Percentiles rank a stretch among this genome's conserved stretches.
phyloP scores from a whole-genome alignment of 2,329 filamentous ascomycete species.

The Ophiostoma sp. region DNA sequence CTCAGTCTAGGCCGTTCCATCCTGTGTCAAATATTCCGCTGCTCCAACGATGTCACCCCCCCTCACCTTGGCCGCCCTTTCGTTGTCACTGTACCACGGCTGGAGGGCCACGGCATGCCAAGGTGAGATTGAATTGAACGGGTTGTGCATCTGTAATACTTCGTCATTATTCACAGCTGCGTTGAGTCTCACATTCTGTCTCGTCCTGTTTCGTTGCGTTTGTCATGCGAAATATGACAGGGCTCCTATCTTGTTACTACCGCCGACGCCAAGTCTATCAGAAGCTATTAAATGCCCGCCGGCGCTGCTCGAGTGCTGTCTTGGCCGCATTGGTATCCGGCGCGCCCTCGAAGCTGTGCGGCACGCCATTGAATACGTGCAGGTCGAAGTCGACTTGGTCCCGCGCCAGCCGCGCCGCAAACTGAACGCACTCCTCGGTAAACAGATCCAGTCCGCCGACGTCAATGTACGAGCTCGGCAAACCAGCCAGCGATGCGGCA shows the following conservation, averaged over 20 bases:
- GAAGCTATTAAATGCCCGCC: not conserved
- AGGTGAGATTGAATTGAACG: not conserved
- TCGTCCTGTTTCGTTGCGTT: too few species aligned
- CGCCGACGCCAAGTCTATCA: not conserved
- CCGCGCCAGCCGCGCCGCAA: slow-evolving; percentile 32
- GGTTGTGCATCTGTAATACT: not conserved
- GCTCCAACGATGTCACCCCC: not conserved
- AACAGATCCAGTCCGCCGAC: slow-evolving; percentile 39
- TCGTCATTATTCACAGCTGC: not conserved
- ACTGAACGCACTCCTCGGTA: slow-evolving; percentile 33
- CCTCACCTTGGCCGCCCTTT: not conserved
- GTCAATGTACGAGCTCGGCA: slow-evolving; percentile 39
- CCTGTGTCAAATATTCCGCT: not conserved
- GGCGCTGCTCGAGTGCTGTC: slow-evolving; percentile 1
- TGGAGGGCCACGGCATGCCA: not conserved
- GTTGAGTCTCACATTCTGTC: too few species aligned
- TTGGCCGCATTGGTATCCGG: not conserved
- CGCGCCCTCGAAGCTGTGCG: slow-evolving; percentile 35
- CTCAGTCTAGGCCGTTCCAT: not conserved
- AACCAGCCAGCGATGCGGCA: slow-evolving; percentile 27
- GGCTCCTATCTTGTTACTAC: too few species aligned
- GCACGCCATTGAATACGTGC: slow-evolving; percentile 35
- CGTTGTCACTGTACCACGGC: not conserved
- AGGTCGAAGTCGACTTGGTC: slow-evolving; percentile 39
- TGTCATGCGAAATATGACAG: too few species aligned